These are phyloP conservation scores for Tricharina praecox DNA, from an alignment of 495 filamentous ascomycete genomes.

Conservation along the genomic window DNA sequence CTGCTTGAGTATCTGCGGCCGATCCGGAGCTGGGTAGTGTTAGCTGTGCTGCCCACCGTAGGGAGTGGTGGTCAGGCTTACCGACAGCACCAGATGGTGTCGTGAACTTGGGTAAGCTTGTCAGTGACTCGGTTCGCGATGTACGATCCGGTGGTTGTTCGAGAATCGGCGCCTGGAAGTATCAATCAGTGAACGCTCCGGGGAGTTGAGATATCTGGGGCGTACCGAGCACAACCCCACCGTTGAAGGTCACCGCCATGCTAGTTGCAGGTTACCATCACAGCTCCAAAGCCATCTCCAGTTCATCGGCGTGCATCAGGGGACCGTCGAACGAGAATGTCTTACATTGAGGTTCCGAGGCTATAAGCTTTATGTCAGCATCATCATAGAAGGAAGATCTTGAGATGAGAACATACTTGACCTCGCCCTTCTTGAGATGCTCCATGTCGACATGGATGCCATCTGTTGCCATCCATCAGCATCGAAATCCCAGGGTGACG, in stretches of 20 bases:
- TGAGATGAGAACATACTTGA: constrained; percentile 49
- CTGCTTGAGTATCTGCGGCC: constrained; percentile 91
- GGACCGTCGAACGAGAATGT: constrained; percentile 7
- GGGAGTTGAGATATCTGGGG: constrained; percentile 6
- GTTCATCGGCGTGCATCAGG: background rate
- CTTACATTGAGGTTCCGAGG: constrained; percentile 95
- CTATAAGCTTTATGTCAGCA: constrained; percentile 32
- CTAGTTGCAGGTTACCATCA: constrained; percentile 29
- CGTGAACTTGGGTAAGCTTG: constrained; percentile 95
- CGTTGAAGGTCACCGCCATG: constrained; percentile 93
- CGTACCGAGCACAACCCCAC: constrained; percentile 78
- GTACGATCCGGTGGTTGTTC: constrained; percentile 96
- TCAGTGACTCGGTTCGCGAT: constrained; percentile 98
- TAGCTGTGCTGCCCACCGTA: background rate
- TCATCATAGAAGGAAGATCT: constrained; percentile 22
- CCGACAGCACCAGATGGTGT: constrained; percentile 98
- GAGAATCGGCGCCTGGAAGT: constrained; percentile 62
- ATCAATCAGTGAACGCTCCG: constrained; percentile 7
- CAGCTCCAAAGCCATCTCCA: constrained; percentile 4
- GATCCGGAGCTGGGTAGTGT: constrained; percentile 50
- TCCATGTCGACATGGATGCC: constrained; percentile 97
- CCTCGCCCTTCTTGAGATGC: constrained; percentile 74
- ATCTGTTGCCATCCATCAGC: constrained; percentile 44
- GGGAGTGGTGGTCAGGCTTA: background rate
- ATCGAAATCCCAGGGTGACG: no score